A percentile compares a stretch with the other conserved stretches of the same genome.
phyloP scores from a whole-genome alignment of 2,329 filamentous ascomycete species.

The Metarhizium sp. region DNA sequence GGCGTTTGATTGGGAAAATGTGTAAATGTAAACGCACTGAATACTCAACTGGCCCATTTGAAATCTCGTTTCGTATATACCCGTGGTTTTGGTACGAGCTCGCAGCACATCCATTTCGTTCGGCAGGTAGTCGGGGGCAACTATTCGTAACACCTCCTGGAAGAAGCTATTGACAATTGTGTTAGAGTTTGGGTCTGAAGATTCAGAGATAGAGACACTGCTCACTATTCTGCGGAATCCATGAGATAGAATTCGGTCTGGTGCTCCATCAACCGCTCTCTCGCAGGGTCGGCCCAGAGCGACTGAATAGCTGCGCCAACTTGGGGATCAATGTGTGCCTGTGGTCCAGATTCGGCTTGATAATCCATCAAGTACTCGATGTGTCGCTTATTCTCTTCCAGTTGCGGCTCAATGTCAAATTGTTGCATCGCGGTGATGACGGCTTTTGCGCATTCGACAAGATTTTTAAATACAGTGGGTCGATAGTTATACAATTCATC shows the following conservation, averaged over 20 bases:
- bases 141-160: constrained; percentile 81
- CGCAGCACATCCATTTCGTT: constrained; percentile 91
- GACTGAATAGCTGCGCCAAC: constrained; percentile 77
- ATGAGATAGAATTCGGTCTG: constrained; percentile 98
- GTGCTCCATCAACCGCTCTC: constrained; percentile 76
- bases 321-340: constrained; percentile 70
- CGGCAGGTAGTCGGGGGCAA: constrained; percentile 75
- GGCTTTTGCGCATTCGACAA: constrained; percentile 92
- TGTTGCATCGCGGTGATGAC: constrained; percentile 87
- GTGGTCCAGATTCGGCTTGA: constrained; percentile 81
- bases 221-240: constrained; percentile 98
- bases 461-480: constrained; percentile 95
- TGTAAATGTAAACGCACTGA: constrained; percentile 57
- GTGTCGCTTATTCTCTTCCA: constrained; percentile 61
- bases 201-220: constrained; percentile 5
- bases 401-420: constrained; percentile 74
- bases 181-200: not conserved
- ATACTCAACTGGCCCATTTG: constrained; percentile 98
- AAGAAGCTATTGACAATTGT: constrained; percentile 67
- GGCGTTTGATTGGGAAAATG: not conserved
- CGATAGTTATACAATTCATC: constrained; percentile 93
- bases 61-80: constrained; percentile 98
- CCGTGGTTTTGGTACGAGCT: constrained; percentile 94
- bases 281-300: constrained; percentile 83
- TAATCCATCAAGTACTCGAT: constrained; percentile 79